Conservation (phyloP, 192 early-diverging fungal species). For the Cetraspora pellucida region DNA sequence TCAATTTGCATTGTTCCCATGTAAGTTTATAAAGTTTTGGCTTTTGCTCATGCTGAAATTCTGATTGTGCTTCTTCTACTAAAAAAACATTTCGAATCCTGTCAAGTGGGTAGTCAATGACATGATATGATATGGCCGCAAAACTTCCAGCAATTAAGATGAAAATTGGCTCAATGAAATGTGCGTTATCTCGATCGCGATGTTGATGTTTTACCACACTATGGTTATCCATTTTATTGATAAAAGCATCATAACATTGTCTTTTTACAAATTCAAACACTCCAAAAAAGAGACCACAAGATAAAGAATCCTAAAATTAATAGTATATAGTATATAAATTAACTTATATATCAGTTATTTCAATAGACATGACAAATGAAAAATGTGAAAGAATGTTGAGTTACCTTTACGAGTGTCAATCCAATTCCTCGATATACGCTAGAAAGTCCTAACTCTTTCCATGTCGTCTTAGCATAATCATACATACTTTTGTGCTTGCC, state of each 20-base stretch:
- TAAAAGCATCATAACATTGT: conserved; percentile 67
- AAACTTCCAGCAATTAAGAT: conserved; percentile 59
- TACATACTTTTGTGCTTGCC: conserved; percentile 74
- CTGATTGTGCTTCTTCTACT: conserved; percentile 61
- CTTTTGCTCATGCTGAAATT: conserved; percentile 39
- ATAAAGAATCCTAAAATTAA: conserved; percentile 59
- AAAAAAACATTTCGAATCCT: conserved; percentile 68
- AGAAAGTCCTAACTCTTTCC: conserved; percentile 55
- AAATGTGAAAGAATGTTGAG: conserved; percentile 10
- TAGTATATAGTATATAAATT: background rate
- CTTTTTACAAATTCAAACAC: conserved; percentile 77
- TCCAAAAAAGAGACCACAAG: conserved; percentile 77
- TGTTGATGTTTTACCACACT: background rate
- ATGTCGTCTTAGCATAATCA: conserved; percentile 61
- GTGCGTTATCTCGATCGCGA: conserved; percentile 7
- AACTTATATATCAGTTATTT: background rate
- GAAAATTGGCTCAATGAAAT: conserved; percentile 56
- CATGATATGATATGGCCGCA: conserved; percentile 71
- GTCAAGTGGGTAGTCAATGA: conserved; percentile 70
- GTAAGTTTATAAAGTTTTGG: conserved; percentile 52
- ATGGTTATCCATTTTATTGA: conserved; percentile 49
- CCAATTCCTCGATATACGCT: conserved; percentile 61
- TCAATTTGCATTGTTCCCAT: conserved; percentile 55
- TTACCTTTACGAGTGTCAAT: conserved; percentile 51
- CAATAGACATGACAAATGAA: background rate